These are phyloP conservation scores for Juglanconis sp. DNA, from an alignment of 2,329 filamentous ascomycete genomes.

Conservation along the genomic window DNA sequence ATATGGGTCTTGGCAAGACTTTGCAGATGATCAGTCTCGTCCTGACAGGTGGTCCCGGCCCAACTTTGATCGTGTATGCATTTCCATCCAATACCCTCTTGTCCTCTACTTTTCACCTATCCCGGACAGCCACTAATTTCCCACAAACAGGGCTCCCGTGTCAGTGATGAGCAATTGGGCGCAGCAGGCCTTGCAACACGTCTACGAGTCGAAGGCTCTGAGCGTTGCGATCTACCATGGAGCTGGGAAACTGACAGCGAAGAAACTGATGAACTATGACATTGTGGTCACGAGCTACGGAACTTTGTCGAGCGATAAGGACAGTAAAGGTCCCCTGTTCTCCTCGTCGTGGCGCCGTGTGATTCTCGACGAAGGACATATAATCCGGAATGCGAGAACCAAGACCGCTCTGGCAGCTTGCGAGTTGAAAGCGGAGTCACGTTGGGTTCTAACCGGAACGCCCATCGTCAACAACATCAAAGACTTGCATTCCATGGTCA, in stretches of 20 bases:
- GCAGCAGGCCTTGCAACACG: slow-evolving; percentile 71
- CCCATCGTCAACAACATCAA: slow-evolving; percentile 80
- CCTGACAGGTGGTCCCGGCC: slow-evolving; percentile 51
- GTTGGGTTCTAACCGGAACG: slow-evolving; percentile 79
- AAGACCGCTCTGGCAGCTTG: slow-evolving; percentile 69
- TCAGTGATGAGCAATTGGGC: slow-evolving; percentile 68
- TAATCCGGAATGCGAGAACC: slow-evolving; percentile 72
- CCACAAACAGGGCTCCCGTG: not conserved
- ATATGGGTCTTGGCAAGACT: slow-evolving; percentile 92
- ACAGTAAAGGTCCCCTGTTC: slow-evolving; percentile 40
- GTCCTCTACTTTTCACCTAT: not conserved
- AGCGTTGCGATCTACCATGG: slow-evolving; percentile 75
- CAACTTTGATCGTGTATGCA: slow-evolving; percentile 76
- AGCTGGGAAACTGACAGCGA: slow-evolving; percentile 50
- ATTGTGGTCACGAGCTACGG: slow-evolving; percentile 85
- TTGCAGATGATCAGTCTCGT: slow-evolving; percentile 81
- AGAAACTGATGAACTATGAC: slow-evolving; percentile 63
- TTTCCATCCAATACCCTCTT: no score
- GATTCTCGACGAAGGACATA: slow-evolving; percentile 81
- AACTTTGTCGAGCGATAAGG: slow-evolving; percentile 62
- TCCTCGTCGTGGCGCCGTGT: slow-evolving; percentile 70
- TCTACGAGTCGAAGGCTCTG: slow-evolving; percentile 59
- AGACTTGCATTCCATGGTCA: slow-evolving; percentile 76
- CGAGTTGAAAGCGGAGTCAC: slow-evolving; percentile 63
- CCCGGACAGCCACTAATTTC: not conserved